Evolutionary conservation across 306 rosid species (phyloP), one percentile per base, ranked within the genome.

Genomic region (Hippophae tibetana): DNA sequence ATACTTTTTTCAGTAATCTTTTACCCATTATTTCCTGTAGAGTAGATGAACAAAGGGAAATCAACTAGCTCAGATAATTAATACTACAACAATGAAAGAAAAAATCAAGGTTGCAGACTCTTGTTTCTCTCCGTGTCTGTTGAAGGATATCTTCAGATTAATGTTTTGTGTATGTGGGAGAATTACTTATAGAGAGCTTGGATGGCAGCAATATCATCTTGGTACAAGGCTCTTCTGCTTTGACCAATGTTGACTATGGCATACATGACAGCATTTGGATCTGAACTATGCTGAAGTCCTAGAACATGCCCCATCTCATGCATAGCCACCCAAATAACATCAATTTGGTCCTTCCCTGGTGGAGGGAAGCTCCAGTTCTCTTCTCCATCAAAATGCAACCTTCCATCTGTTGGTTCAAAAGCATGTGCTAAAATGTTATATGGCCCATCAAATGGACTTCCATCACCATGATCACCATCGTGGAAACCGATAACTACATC

Each of bases 291-390:
- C 8, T 8, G 8, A 45, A 75, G 72, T 10, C 80, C 72, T 23
- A 70, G 62, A 50, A 56, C 13, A 54, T 69, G 75, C 12, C 79
- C 73, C 6, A 70, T 46, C 58, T 75, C 76, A 42, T 75, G 76
- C 8, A 64, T 13, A 3, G 54, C 66, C 41, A 62, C 69, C 38
- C 55, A 47, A 3, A 65, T 10, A 43, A 65, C 6, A 18, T 65
- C 67, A 12, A 0, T 1, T 8, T 56, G 13, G 3, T 10, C 9
- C 0, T 0, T 3, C 0, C 5, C 9, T 1, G 43, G 71, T 6
- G 59, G 58, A 18, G 6, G 0, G 13, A 18, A 3, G 58, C 68
- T 72, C 60, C 72, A 72, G 7, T 50, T 5, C 12, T 66, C 64
- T 38, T 49, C 50, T 0, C 18, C 77, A 56, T 72, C 63, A 27